phyloP scores from a whole-genome alignment of 73 alveolate species.

The Paramecium sexaurelia region DNA sequence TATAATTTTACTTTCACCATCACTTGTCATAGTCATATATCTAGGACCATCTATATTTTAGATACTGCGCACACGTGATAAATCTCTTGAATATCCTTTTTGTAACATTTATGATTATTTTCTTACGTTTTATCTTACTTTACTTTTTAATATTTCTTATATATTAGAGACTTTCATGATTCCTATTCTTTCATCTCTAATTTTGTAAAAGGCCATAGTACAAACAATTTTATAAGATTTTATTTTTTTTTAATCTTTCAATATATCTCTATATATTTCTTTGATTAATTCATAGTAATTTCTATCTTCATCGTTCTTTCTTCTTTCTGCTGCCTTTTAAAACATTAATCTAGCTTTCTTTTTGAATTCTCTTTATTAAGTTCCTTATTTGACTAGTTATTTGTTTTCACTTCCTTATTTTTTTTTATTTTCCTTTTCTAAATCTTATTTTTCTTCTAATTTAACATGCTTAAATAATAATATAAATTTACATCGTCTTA shows the following conservation, averaged over 20 bases:
- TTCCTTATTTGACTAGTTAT: background rate
- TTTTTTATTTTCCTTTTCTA: slow-evolving; percentile 9
- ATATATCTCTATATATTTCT: slow-evolving; percentile 9
- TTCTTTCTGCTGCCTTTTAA: slow-evolving; percentile 32
- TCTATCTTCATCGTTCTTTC: slow-evolving; percentile 16
- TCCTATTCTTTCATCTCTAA: slow-evolving; percentile 21
- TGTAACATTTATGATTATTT: background rate
- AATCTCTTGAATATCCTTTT: background rate
- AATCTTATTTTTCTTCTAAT: background rate
- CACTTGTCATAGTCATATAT: slow-evolving; percentile 25
- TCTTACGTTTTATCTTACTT: background rate
- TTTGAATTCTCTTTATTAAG: slow-evolving; percentile 8
- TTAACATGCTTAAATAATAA: slow-evolving; percentile 3
- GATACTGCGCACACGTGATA: background rate
- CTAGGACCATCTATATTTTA: background rate
- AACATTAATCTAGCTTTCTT: slow-evolving; percentile 42
- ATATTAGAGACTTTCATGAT: background rate
- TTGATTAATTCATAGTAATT: slow-evolving; percentile 12
- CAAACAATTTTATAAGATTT: background rate
- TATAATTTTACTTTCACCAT: slow-evolving; percentile 5
- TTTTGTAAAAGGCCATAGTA: background rate
- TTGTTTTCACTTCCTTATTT: background rate
- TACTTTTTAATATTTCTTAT: background rate
- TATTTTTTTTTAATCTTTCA: background rate
- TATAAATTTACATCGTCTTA: background rate